phyloP scores from a whole-genome alignment of 2,329 filamentous ascomycete species.

The Fusarium nisikadoi region DNA sequence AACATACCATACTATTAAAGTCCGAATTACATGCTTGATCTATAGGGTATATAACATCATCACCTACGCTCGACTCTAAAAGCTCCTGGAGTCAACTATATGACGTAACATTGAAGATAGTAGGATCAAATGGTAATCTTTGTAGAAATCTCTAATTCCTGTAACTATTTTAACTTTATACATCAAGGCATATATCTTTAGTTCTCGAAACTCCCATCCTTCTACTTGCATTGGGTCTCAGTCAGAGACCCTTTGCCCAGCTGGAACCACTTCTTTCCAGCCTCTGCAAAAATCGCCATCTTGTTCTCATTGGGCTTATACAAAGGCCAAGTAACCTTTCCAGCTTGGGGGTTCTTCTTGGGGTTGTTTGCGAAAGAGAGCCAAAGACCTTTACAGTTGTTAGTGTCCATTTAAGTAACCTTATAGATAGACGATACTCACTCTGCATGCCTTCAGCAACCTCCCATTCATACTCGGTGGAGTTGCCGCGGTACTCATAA shows the following conservation, averaged over 20 bases:
- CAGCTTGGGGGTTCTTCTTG: neutral
- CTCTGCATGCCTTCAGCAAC: constrained; percentile 12
- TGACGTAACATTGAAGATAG: too few species aligned
- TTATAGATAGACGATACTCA: too few species aligned
- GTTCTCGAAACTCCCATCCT: too few species aligned
- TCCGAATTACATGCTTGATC: too few species aligned
- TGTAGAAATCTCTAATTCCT: too few species aligned
- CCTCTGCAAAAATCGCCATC: constrained; percentile 3
- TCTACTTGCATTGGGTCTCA: neutral
- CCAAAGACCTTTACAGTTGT: neutral
- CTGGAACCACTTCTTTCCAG: constrained; percentile 6
- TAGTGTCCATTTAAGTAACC: accelerated
- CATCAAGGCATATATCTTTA: too few species aligned
- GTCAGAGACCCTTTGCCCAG: neutral
- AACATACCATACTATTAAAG: too few species aligned
- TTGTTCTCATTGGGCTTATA: neutral
- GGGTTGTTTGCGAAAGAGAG: constrained; percentile 1
- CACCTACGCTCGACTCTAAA: too few species aligned
- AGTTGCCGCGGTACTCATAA: constrained; percentile 14
- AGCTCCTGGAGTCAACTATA: too few species aligned
- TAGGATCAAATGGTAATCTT: too few species aligned
- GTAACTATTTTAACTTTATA: too few species aligned
- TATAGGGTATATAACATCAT: too few species aligned
- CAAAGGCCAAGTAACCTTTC: neutral
- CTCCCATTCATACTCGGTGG: constrained; percentile 14